A percentile compares a stretch with the other conserved stretches of the same genome.
phyloP scores from a whole-genome alignment of 2,329 filamentous ascomycete species.

The Aaosphaeria arxii region DNA sequence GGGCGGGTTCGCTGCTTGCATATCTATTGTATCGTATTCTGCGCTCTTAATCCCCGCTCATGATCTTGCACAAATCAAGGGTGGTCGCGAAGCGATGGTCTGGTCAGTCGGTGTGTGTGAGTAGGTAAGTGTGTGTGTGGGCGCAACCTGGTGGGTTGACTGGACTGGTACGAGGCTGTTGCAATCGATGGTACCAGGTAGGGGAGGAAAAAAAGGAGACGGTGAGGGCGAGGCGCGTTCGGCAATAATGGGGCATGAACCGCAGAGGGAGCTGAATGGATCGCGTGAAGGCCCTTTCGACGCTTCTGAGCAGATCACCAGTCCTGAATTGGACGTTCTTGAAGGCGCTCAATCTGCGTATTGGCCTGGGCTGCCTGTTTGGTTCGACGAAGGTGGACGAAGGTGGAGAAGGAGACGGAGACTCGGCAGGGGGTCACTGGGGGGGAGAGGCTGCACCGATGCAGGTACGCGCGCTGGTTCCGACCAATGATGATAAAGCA shows the following conservation, averaged over 20 bases:
- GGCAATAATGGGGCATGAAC: constrained; percentile 14
- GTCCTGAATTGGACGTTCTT: constrained; percentile 25
- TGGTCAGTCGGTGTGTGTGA: constrained; percentile 5
- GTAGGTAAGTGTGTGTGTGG: too few relatives aligned
- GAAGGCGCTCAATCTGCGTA: constrained; percentile 15
- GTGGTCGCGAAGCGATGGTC: constrained; percentile 18
- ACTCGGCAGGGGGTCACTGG: too few relatives aligned
- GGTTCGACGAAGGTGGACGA: constrained; percentile 4
- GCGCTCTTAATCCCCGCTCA: constrained; percentile 21
- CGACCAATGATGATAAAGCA: neutral
- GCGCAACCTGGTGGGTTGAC: too few relatives aligned
- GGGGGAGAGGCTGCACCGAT: too few relatives aligned
- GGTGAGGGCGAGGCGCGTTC: constrained; percentile 13
- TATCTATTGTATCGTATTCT: constrained; percentile 19
- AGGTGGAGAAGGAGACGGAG: constrained; percentile 9
- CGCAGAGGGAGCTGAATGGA: constrained; percentile 14
- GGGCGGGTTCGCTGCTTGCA: constrained; percentile 23
- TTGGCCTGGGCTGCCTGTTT: constrained; percentile 4
- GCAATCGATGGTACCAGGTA: neutral
- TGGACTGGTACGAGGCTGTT: too few relatives aligned
- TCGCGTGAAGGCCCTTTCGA: constrained; percentile 11
- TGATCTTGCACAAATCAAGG: constrained; percentile 35
- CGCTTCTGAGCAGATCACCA: constrained; percentile 21
- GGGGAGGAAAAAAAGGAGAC: constrained; percentile 22
- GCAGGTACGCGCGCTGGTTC: constrained; percentile 1